A percentile compares a stretch with the other conserved stretches of the same genome.
Conservation (phyloP, 2,329 filamentous ascomycete species). For the Myrmaecium sp. region DNA sequence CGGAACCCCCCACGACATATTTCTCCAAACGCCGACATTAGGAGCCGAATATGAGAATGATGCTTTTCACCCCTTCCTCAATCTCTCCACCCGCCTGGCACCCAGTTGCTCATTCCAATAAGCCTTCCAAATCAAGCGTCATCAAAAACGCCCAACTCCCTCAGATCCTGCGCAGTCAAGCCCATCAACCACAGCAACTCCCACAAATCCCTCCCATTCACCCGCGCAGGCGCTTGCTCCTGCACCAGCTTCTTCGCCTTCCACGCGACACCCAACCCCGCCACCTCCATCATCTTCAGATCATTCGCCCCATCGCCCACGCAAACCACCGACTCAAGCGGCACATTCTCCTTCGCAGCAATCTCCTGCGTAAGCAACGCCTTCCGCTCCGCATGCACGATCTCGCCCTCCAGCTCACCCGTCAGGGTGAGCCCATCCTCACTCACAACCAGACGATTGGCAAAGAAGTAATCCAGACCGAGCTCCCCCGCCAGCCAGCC, state of each 20-base stretch:
- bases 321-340: constrained; percentile 50
- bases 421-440: constrained; percentile 39
- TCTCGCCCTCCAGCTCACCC: constrained; percentile 52
- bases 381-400: constrained; percentile 64
- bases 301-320: constrained; percentile 76
- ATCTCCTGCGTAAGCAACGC: constrained; percentile 54
- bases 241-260: constrained; percentile 74
- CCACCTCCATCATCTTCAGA: constrained; percentile 59
- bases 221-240: constrained; percentile 52
- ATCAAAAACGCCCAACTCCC: too few species aligned
- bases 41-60: too few species aligned
- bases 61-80: too few species aligned
- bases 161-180: constrained; percentile 47
- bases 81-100: too few species aligned
- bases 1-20: too few species aligned
- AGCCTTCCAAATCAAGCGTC: too few species aligned
- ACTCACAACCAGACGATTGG: constrained; percentile 64
- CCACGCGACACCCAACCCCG: constrained; percentile 65
- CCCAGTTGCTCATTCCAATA: too few species aligned
- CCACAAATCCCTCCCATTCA: constrained; percentile 54
- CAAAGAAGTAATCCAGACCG: constrained; percentile 73
- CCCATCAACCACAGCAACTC: constrained; percentile 63
- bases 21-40: too few species aligned
- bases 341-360: constrained; percentile 47
- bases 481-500: constrained; percentile 68